Conservation (phyloP, 2,329 filamentous ascomycete species). For the Fusarium transvaalense region DNA sequence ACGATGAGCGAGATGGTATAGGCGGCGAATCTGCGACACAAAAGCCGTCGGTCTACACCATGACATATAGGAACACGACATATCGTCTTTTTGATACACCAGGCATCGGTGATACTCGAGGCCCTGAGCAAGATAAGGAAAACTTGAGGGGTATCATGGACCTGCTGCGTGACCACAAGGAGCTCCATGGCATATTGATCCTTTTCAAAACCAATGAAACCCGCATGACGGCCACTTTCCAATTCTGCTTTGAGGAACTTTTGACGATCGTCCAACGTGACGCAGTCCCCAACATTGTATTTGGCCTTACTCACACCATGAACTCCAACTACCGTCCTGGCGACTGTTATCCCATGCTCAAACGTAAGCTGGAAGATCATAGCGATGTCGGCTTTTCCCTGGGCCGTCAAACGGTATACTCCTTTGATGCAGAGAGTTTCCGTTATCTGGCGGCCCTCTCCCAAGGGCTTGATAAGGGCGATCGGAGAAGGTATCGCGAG, state of each 20-base stretch:
- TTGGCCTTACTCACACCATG: slow-evolving; percentile 35
- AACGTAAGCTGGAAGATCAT: slow-evolving; percentile 3
- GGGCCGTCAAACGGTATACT: slow-evolving; percentile 8
- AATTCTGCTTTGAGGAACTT: slow-evolving; percentile 34
- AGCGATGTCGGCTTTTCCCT: background rate
- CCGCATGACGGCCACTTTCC: slow-evolving; percentile 9
- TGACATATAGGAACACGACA: background rate
- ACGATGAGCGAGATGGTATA: slow-evolving; percentile 29
- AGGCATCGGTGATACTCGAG: slow-evolving; percentile 32
- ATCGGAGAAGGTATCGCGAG: slow-evolving; percentile 6
- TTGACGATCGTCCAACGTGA: slow-evolving; percentile 22
- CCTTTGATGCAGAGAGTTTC: slow-evolving; percentile 40
- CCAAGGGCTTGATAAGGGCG: background rate
- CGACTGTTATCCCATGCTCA: slow-evolving; percentile 4
- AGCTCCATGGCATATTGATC: slow-evolving; percentile 36
- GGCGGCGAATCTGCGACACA: slow-evolving; percentile 31
- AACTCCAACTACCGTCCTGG: slow-evolving; percentile 24
- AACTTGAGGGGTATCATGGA: slow-evolving; percentile 30
- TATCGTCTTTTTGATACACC: slow-evolving; percentile 34
- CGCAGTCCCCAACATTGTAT: slow-evolving; percentile 29
- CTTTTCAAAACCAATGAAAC: slow-evolving; percentile 23
- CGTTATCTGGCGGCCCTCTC: slow-evolving; percentile 18
- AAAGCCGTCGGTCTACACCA: slow-evolving; percentile 5
- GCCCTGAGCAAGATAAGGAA: slow-evolving; percentile 16
- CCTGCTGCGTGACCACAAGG: slow-evolving; percentile 13